A percentile compares a stretch with the other conserved stretches of the same genome.
Evolutionary conservation across 306 rosid genomes (phyloP).

Genomic region (Quercus variabilis): DNA sequence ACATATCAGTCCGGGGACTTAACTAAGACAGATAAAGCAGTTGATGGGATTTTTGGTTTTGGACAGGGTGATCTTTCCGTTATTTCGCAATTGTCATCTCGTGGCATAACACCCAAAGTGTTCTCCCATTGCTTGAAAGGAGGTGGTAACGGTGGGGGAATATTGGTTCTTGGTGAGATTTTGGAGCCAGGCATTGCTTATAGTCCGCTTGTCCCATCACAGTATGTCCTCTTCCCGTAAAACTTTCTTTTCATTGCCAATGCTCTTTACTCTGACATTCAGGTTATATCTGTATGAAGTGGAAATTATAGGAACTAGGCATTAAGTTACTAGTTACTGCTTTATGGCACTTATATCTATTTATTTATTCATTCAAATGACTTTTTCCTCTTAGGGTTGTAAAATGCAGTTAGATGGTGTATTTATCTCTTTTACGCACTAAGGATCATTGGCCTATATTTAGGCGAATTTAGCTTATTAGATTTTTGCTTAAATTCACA

Average conservation of each 20-base stretch:
- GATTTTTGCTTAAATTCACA: neutral
- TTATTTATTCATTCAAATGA: neutral
- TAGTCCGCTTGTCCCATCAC: conserved; percentile 92
- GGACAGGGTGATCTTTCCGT: conserved; percentile 87
- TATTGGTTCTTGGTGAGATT: conserved; percentile 96
- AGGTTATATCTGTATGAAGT: neutral
- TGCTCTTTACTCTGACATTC: neutral
- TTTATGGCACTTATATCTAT: neutral
- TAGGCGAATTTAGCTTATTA: neutral
- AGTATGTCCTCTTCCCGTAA: conserved; percentile 65
- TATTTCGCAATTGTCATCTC: conserved; percentile 82
- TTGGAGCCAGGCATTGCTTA: conserved; percentile 88
- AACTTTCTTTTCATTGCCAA: conserved; percentile 12
- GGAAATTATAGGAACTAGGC: neutral
- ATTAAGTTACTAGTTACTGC: neutral
- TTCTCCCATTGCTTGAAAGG: conserved; percentile 96
- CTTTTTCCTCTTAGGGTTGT: neutral
- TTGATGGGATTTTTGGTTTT: conserved; percentile 95
- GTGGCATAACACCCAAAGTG: conserved; percentile 73
- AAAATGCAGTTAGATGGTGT: neutral
- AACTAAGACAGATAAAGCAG: conserved; percentile 81
- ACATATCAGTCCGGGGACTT: conserved; percentile 76
- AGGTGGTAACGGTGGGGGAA: conserved; percentile 88
- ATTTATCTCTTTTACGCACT: neutral
- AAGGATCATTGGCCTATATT: neutral